Evolutionary conservation across 192 early-diverging fungal species (phyloP), one percentile per base, ranked within the genome.

Genomic region (Radiomyces spectabilis): DNA sequence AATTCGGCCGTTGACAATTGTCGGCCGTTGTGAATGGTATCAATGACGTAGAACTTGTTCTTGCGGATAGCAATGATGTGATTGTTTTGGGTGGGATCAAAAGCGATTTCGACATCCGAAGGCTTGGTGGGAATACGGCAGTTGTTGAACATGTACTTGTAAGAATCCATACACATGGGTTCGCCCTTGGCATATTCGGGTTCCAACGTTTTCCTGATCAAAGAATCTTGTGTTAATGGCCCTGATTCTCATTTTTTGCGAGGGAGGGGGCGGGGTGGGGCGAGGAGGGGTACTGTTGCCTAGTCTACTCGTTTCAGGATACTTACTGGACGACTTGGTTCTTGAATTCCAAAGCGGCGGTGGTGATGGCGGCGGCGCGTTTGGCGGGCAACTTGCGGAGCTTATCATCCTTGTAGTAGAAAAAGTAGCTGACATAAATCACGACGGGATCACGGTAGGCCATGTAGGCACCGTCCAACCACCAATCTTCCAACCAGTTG

Each of bases 401-500:
- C 66, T 78, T 83, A 67, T 96, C 91, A 66, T 99, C 92, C 69
- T 84, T 85, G 74, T 90, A 95, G 41, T 84, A 77, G 71, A 88
- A 99, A 63, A 97, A 99, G 82, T 99, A 99, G 60, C 86, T 92
- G 55, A 99, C 94, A 59, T 90, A 90, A 61, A 95, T 78, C 34
- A 91, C 88, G 21, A 94, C 87, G 7, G 94, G 92, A 62, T 99
- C 96, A 53, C 94, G 85, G 77, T 96, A 97, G 18, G 80, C 88
- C 71, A 88, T 81, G 72, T 99, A 99, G 53, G 92, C 90, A 43
- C 87, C 78, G 50, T 93, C 92, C 60, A 91, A 89, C 96, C 96
- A 99, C 96, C 96, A 99, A 63, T 94, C 92, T 66, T 87, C 91
- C 43, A 95, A 76, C 87, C 94, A 99, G 78, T 89, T 91, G 35